Percentiles rank a stretch among this genome's conserved stretches.
Evolutionary conservation across 1,284 basidiomycete genomes (phyloP).

Genomic region (Anthracocystis walkeri): DNA sequence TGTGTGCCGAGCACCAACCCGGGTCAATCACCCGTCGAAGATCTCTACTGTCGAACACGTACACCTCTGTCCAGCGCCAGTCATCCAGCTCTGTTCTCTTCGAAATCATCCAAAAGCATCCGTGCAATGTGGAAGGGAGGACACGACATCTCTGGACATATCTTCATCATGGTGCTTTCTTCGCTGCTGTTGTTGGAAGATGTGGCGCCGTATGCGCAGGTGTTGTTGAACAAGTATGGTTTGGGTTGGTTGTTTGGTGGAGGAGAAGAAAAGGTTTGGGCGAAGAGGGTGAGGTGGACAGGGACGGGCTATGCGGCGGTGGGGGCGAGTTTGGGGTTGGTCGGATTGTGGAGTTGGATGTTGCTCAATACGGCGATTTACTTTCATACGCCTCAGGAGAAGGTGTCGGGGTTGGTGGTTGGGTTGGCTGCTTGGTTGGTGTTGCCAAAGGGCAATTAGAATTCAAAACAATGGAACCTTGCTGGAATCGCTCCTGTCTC

Average conservation of each 20-base stretch:
- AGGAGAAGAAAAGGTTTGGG: background rate
- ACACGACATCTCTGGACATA: slow-evolving; percentile 93
- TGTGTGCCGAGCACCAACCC: slow-evolving; percentile 74
- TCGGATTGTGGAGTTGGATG: slow-evolving; percentile 81
- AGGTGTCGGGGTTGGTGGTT: slow-evolving; percentile 78
- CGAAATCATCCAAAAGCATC: slow-evolving; percentile 7
- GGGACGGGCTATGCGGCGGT: slow-evolving; percentile 32
- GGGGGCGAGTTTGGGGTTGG: slow-evolving; percentile 71
- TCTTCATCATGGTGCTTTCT: slow-evolving; percentile 90
- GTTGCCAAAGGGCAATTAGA: slow-evolving; percentile 50
- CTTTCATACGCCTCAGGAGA: slow-evolving; percentile 90
- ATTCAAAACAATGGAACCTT: background rate
- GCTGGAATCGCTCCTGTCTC: background rate
- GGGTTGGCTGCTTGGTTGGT: slow-evolving; percentile 56
- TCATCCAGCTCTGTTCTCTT: slow-evolving; percentile 39
- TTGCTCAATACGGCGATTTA: slow-evolving; percentile 84
- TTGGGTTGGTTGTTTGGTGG: background rate
- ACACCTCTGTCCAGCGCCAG: slow-evolving; percentile 28
- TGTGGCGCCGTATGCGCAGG: slow-evolving; percentile 71
- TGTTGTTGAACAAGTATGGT: background rate
- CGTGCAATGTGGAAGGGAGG: slow-evolving; percentile 75
- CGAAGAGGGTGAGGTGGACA: slow-evolving; percentile 8
- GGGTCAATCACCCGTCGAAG: slow-evolving; percentile 25
- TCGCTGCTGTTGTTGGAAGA: slow-evolving; percentile 83
- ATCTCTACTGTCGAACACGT: slow-evolving; percentile 54